Base-by-base conservation (phyloP, 768 basidiomycete species). In the Mrakia blollopis region DNA sequence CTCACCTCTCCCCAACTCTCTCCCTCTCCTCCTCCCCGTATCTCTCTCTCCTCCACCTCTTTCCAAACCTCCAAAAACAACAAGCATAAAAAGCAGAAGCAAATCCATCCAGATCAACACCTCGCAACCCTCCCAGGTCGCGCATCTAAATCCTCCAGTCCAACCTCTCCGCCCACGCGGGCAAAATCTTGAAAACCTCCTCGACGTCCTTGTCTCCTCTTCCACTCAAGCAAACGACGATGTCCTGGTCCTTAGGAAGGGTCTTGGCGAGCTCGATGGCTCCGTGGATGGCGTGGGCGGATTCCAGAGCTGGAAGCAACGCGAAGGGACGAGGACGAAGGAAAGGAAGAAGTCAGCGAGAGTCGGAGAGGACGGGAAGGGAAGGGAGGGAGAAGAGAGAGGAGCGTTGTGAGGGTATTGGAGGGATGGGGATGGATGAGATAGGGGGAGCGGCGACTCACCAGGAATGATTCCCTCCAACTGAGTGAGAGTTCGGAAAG, bases 121-220 rank as follows among this genome's bases (percentile, higher is more conserved):
- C 30, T 28, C 62, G 6, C 32, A 16, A 23, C 28, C 41, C 23
- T 73, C 35, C 61, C 72, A 50, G 16, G 47, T 10, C 18, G 50
- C n/a, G 25, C 30, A 1, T 63, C 70, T 76, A 77, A 47, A 95
- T 86, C 80, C 95, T 93, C 96, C 96, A 98, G 86, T 95, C 92
- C 50, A 98, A 87, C 80, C 85, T 89, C 81, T 97, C 91, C 16
- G 92, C 94, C 96, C 95, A 98, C 84, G 96, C 88, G 16, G 96
- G 96, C 74, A 99, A 86, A 57, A 98, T 86, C 81, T 95, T 86
- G n/a, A 91, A 94, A 76, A 99, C 94, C 82, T 98, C 92, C 80
- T 96, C 92, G 5, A 99, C 97, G 82, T 99, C 96, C 84, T 98
- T 98, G 84, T 98, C 94, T 25, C 97, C 97, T 79, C 96, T 89